Conservation (phyloP, 495 filamentous ascomycete genomes). For the Penicillium nucicola region DNA sequence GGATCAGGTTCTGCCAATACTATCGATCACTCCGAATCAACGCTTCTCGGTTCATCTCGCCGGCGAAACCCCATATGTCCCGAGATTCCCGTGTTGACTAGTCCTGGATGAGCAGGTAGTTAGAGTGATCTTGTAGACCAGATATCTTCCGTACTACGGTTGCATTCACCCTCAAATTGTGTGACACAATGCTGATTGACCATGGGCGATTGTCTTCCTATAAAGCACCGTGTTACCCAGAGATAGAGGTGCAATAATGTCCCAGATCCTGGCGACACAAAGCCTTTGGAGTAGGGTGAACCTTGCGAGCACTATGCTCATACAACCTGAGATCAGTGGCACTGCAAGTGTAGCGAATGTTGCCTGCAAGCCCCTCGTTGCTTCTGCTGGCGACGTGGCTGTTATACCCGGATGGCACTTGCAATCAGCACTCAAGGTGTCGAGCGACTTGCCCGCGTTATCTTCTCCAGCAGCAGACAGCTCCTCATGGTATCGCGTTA, state of each 20-base stretch:
- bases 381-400: conserved; percentile 26
- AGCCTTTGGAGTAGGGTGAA: conserved; percentile 1
- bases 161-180: neutral
- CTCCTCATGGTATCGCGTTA: conserved; percentile 51
- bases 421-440: conserved; percentile 41
- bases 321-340: neutral
- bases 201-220: neutral
- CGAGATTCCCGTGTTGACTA: neutral
- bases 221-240: too few species aligned
- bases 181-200: neutral
- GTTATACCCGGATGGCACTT: conserved; percentile 56
- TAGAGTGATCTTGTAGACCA: neutral
- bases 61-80: neutral
- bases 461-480: conserved; percentile 48
- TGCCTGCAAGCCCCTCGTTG: conserved; percentile 8
- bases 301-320: neutral
- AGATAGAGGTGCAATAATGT: too few species aligned
- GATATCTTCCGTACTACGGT: neutral
- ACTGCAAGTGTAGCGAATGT: neutral
- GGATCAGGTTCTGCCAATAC: neutral
- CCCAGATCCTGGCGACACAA: neutral
- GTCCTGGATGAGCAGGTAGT: neutral
- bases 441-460: conserved; percentile 34
- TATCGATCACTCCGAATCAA: neutral
- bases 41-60: neutral